Evolutionary conservation across 2,329 filamentous ascomycete genomes (phyloP).

Genomic region (Fusarium chuoi): DNA sequence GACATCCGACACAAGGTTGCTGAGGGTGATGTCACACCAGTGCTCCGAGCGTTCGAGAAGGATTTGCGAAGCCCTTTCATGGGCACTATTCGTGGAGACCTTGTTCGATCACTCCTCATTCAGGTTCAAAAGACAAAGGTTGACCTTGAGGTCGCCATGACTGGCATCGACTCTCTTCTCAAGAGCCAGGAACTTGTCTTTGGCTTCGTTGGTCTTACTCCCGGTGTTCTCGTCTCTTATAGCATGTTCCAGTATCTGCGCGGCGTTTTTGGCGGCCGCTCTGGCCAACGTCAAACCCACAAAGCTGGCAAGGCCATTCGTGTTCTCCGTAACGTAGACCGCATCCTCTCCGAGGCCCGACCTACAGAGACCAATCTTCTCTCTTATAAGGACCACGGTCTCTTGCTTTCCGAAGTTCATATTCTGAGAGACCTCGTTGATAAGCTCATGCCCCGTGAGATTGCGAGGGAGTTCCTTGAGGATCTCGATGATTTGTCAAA

Average conservation of each 20-base stretch:
- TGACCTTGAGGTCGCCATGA: constrained; percentile 94
- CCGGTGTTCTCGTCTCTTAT: constrained; percentile 87
- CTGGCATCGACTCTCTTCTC: constrained; percentile 91
- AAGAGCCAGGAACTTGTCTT: constrained; percentile 98
- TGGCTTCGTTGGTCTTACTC: constrained; percentile 94
- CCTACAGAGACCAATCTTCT: constrained; percentile 78
- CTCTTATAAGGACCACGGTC: constrained; percentile 90
- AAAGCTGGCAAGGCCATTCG: constrained; percentile 78
- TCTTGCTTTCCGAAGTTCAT: constrained; percentile 90
- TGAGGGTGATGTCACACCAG: constrained; percentile 92
- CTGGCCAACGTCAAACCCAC: constrained; percentile 71
- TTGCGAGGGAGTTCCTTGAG: constrained; percentile 86
- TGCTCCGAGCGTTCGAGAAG: constrained; percentile 89
- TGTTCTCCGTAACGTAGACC: constrained; percentile 87
- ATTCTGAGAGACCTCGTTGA: constrained; percentile 72
- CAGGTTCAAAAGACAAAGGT: constrained; percentile 99
- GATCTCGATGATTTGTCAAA: constrained; percentile 89
- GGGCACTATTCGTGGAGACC: constrained; percentile 85
- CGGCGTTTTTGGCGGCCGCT: constrained; percentile 75
- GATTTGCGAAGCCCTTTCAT: constrained; percentile 85
- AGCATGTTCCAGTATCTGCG: constrained; percentile 78
- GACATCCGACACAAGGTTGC: constrained; percentile 82
- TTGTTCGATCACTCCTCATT: constrained; percentile 90
- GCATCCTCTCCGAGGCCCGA: constrained; percentile 76
- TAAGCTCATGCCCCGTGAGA: constrained; percentile 75